Percentiles rank a stretch among this genome's conserved stretches.
These are phyloP conservation scores for Euphorbia tirucalli DNA, from an alignment of 345 rosid species.

Conservation along the genomic window DNA sequence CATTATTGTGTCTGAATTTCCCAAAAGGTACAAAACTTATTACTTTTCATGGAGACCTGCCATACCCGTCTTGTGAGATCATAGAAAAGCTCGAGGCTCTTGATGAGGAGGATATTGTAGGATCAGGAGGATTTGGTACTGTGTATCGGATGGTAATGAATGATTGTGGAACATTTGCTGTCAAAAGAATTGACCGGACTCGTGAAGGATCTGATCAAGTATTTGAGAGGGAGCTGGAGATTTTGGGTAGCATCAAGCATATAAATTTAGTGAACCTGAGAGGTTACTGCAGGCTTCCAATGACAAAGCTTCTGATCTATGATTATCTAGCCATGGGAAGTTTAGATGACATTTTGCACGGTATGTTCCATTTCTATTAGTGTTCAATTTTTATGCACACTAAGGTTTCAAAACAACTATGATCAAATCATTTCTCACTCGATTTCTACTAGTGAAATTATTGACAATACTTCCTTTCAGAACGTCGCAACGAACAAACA, in stretches of 20 bases:
- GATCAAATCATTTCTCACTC: too few relatives aligned
- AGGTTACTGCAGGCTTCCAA: slow-evolving; percentile 86
- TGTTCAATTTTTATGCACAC: neutral
- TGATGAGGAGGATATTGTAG: slow-evolving; percentile 88
- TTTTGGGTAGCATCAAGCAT: slow-evolving; percentile 93
- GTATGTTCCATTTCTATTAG: slow-evolving; percentile 27
- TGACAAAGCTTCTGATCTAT: slow-evolving; percentile 84
- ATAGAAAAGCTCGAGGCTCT: slow-evolving; percentile 93
- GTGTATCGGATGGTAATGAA: slow-evolving; percentile 98
- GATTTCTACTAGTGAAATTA: too few relatives aligned
- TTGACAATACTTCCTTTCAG: slow-evolving; percentile 17
- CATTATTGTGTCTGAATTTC: slow-evolving; percentile 9
- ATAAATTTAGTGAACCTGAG: slow-evolving; percentile 89
- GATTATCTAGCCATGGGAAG: slow-evolving; percentile 90
- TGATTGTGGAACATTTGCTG: slow-evolving; percentile 97
- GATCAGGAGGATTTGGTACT: slow-evolving; percentile 96
- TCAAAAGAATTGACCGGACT: slow-evolving; percentile 77
- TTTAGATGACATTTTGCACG: slow-evolving; percentile 88
- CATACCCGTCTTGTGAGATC: slow-evolving; percentile 78
- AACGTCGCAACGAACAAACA: slow-evolving; percentile 28
- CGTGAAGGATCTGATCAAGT: slow-evolving; percentile 92
- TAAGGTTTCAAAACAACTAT: too few relatives aligned
- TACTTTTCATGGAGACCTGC: slow-evolving; percentile 96
- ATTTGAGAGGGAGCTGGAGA: slow-evolving; percentile 91
- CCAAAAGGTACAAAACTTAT: slow-evolving; percentile 69